These are phyloP conservation scores for Staphylotrichum tortipilum DNA, from an alignment of 495 filamentous ascomycete genomes.

Conservation along the genomic window DNA sequence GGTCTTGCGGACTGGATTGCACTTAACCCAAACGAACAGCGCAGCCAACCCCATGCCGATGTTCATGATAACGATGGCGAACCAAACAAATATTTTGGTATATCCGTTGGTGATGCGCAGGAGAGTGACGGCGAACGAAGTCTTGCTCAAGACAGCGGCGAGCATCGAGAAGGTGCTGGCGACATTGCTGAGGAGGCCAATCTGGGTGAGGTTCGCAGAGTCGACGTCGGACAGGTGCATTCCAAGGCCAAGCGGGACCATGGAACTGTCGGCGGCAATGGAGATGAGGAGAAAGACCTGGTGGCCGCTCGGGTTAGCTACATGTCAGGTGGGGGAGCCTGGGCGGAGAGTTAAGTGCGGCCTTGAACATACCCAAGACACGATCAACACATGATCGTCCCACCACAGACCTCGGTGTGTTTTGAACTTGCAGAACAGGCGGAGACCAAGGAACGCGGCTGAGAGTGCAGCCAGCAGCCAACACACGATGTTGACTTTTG, in stretches of 20 bases:
- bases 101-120: constrained; percentile 19
- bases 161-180: constrained; percentile 23
- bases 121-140: constrained; percentile 29
- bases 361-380: constrained; percentile 26
- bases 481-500: constrained; percentile 16
- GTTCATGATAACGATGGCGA: constrained; percentile 29
- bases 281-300: constrained; percentile 19
- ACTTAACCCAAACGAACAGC: constrained; percentile 27
- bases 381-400: constrained; percentile 29
- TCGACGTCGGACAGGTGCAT: constrained; percentile 21
- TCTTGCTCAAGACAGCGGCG: constrained; percentile 30
- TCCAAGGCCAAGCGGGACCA: constrained; percentile 24
- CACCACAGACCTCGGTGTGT: constrained; percentile 25
- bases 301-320: background rate
- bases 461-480: constrained; percentile 15
- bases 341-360: no score
- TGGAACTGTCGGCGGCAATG: background rate
- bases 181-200: constrained; percentile 21
- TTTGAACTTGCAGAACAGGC: constrained; percentile 26
- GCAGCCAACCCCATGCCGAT: constrained; percentile 25
- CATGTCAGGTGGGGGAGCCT: no score
- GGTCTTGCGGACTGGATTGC: constrained; percentile 20
- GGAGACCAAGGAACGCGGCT: constrained; percentile 20
- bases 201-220: constrained; percentile 5
- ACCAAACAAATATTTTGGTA: constrained; percentile 18